A percentile compares a stretch with the other conserved stretches of the same genome.
These are phyloP conservation scores for Calonectria pseudoturangicola DNA, from an alignment of 2,329 filamentous ascomycete species.

Conservation along the genomic window DNA sequence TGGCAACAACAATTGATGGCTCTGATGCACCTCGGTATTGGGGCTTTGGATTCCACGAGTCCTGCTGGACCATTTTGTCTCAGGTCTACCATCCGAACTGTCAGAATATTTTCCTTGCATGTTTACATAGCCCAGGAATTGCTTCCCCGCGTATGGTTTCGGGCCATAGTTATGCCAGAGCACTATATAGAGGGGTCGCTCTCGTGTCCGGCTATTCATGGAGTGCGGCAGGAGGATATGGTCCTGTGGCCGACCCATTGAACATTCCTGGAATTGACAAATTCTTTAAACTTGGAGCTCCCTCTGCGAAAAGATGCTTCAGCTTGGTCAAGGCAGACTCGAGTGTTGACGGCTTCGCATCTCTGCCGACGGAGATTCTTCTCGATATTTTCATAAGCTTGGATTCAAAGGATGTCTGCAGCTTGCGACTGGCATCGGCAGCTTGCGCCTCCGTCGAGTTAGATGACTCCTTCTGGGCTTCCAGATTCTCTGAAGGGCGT, in stretches of 20 bases:
- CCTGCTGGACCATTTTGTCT: not conserved
- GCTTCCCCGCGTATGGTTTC: not conserved
- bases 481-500: not conserved
- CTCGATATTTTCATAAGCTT: not conserved
- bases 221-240: not conserved
- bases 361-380: slow-evolving; percentile 5
- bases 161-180: not conserved
- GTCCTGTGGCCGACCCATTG: not conserved
- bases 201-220: not conserved
- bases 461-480: not conserved
- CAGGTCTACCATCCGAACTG: not conserved
- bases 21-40: not conserved
- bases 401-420: not conserved
- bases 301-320: not conserved
- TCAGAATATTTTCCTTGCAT: not conserved
- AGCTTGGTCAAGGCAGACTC: not conserved
- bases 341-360: not conserved
- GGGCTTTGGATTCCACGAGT: slow-evolving; percentile 3
- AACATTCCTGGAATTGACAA: not conserved
- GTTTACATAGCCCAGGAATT: not conserved
- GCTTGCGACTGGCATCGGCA: not conserved
- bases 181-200: not conserved
- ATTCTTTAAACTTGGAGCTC: no score
- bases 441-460: not conserved
- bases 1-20: not conserved